phyloP scores from a whole-genome alignment of 495 filamentous ascomycete species.

The Terfezia claveryi region DNA sequence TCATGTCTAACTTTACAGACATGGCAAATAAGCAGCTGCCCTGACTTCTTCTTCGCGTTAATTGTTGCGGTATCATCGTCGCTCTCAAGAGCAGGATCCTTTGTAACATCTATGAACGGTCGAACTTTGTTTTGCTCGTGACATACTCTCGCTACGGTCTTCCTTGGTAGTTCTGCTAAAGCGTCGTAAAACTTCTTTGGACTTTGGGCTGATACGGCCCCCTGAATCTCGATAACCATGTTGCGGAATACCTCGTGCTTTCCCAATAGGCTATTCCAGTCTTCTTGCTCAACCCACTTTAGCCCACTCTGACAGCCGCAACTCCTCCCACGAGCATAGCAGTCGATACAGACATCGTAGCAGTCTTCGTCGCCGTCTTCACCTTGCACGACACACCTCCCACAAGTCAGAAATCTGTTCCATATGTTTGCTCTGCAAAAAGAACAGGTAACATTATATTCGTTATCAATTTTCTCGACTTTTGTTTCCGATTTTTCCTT shows the following conservation, averaged over 20 bases:
- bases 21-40: slow-evolving; percentile 36
- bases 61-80: slow-evolving; percentile 30
- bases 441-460: slow-evolving; percentile 80
- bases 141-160: slow-evolving; percentile 68
- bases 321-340: slow-evolving; percentile 80
- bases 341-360: slow-evolving; percentile 95
- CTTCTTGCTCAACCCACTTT: slow-evolving; percentile 81
- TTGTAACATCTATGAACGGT: slow-evolving; percentile 38
- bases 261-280: slow-evolving; percentile 53
- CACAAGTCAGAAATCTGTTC: slow-evolving; percentile 87
- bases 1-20: slow-evolving; percentile 54
- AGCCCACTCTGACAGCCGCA: slow-evolving; percentile 68
- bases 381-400: slow-evolving; percentile 41
- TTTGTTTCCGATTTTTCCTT: slow-evolving; percentile 31
- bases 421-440: slow-evolving; percentile 94
- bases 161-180: slow-evolving; percentile 38
- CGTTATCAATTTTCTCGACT: slow-evolving; percentile 50
- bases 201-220: slow-evolving; percentile 31
- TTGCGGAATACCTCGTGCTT: slow-evolving; percentile 65
- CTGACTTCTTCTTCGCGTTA: slow-evolving; percentile 25
- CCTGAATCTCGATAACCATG: slow-evolving; percentile 46
- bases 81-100: slow-evolving; percentile 21
- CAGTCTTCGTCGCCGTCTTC: slow-evolving; percentile 42
- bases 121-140: slow-evolving; percentile 60
- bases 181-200: slow-evolving; percentile 43